Conservation (phyloP, 2,329 filamentous ascomycete genomes). For the Bipolaris sorokiniana region DNA sequence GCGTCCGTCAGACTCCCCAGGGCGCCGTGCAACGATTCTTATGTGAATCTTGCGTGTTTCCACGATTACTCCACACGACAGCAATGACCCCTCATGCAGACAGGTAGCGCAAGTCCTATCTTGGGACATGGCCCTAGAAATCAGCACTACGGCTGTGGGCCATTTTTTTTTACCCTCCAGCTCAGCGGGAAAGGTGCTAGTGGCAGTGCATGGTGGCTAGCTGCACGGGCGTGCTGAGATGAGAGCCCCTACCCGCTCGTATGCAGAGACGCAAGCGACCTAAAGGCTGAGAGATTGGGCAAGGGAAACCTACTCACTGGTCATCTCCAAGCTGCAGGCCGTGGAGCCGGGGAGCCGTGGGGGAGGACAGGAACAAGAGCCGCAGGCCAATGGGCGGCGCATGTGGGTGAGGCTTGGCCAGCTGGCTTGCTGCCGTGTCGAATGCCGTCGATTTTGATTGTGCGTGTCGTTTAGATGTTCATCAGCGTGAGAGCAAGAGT, state of each 20-base stretch:
- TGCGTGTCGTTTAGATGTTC: slow-evolving; percentile 2
- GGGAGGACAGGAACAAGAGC: not conserved
- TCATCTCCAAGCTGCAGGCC: not conserved
- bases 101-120: slow-evolving; percentile 9
- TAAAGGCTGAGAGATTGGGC: not conserved
- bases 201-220: slow-evolving; percentile 20
- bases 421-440: not conserved
- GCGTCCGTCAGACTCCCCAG: not conserved
- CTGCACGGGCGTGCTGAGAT: slow-evolving; percentile 10
- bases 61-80: slow-evolving; percentile 5
- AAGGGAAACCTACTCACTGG: slow-evolving; percentile 1
- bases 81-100: not conserved
- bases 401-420: slow-evolving; percentile 9
- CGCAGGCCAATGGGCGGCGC: slow-evolving; percentile 1
- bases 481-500: not conserved
- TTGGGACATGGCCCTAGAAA: not conserved
- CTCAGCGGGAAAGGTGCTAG: slow-evolving; percentile 11
- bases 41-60: slow-evolving; percentile 8
- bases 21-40: slow-evolving; percentile 8
- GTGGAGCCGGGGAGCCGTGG: not conserved
- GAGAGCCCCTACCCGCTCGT: slow-evolving; percentile 6
- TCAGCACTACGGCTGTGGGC: not conserved
- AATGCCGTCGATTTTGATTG: not conserved
- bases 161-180: not conserved
- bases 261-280: not conserved